These are phyloP conservation scores for Phytophthora citricola DNA, from an alignment of 352 stramenopile species.

Conservation along the genomic window DNA sequence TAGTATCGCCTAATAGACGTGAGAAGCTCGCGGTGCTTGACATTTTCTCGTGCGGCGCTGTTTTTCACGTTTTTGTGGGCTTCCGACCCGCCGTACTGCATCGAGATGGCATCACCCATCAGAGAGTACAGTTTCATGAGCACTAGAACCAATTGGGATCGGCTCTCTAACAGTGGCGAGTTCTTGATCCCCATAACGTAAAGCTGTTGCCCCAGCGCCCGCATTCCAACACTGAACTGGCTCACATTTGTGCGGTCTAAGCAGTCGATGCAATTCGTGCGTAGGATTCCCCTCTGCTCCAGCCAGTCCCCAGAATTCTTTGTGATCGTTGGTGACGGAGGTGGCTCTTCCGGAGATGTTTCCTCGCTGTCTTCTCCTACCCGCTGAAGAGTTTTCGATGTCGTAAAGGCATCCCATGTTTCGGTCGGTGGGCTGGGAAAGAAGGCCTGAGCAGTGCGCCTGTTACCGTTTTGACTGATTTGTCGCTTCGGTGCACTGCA, in stretches of 20 bases:
- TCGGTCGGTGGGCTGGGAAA: conserved; percentile 36
- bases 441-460: conserved; percentile 57
- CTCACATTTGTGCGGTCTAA: conserved; percentile 89
- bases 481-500: conserved; percentile 91
- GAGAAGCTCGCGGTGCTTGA: conserved; percentile 97
- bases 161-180: conserved; percentile 80
- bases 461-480: conserved; percentile 68
- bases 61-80: conserved; percentile 99
- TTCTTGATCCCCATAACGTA: conserved; percentile 97
- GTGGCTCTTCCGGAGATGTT: conserved; percentile 13
- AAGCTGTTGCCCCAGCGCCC: conserved; percentile 95
- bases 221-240: conserved; percentile 88
- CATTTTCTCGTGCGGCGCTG: conserved; percentile 79
- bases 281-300: conserved; percentile 97
- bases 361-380: conserved; percentile 27
- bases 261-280: conserved; percentile 99
- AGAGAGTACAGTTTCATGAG: conserved; percentile 99
- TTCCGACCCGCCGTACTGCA: conserved; percentile 99
- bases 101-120: conserved; percentile 98
- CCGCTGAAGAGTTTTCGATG: conserved; percentile 22
- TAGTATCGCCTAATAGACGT: conserved; percentile 99
- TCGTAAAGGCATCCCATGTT: conserved; percentile 30
- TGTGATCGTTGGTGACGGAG: conserved; percentile 72
- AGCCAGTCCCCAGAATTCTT: conserved; percentile 90
- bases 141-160: conserved; percentile 94